Base-by-base conservation (phyloP, 2,329 filamentous ascomycete species). In the Ophiosphaerella korrae region DNA sequence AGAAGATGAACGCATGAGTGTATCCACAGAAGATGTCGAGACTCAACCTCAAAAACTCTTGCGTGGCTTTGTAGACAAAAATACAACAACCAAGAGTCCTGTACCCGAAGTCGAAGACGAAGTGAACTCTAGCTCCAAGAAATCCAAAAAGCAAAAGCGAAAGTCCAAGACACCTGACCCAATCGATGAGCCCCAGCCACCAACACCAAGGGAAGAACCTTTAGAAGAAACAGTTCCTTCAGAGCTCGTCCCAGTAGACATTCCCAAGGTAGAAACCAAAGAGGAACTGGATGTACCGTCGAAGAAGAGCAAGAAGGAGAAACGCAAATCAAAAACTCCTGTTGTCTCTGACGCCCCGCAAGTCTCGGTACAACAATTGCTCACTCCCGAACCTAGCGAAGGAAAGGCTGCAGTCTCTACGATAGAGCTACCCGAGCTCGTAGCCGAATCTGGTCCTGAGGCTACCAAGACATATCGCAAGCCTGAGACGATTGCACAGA, bases 391-490 rank as follows among this genome's bases (percentile, higher is more conserved):
- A 11, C 26, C 26, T 29, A 29, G 26, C 26, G 26, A 26, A 31
- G 38, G 6, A 29, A 4, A 29, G 5, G 13, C 12, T 16, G 23
- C 24, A 24, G 14, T 1, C 9, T 7, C 9, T 13, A 29, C 38
- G 14, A 14, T 12, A n/a, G 12, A 29, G 24, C 3, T 21, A 18
- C 37, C 40, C 42, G 42, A 41, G 48, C 39, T 42, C 14, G 46
- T 48, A 35, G 18, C 33, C 5, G 45, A 36, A n/a, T 14, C 33
- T 34, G n/a, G 39, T 44, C n/a, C 50, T 13, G 57, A 53, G 38
- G 51, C 57, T 48, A 53, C 43, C 26, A 62, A 59, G 45, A 62
- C 58, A 36, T 57, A 62, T 38, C 52, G 48, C 44, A 70, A 56
- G 43, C 47, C 45, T 7, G 67, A 58, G 63, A 63, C 54, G 12